These are phyloP conservation scores for Cryphonectria radicalis DNA, from an alignment of 2,329 filamentous ascomycete genomes.

Conservation along the genomic window DNA sequence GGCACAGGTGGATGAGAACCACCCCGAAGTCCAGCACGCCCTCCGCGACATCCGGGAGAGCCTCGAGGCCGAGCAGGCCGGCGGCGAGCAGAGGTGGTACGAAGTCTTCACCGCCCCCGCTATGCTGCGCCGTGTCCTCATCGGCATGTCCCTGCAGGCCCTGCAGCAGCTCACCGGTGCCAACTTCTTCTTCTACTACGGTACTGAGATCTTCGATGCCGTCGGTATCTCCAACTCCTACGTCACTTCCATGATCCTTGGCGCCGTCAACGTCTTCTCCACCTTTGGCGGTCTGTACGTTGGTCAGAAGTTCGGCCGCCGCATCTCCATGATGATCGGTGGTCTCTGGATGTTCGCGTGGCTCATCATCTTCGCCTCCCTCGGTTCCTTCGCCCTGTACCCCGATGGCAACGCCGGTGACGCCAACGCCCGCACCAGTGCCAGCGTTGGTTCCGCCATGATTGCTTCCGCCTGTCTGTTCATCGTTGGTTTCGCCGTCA, in stretches of 20 bases:
- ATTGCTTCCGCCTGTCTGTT: slow-evolving; percentile 76
- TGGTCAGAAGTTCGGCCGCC: slow-evolving; percentile 70
- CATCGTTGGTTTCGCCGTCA: slow-evolving; percentile 69
- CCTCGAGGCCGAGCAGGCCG: slow-evolving; percentile 29
- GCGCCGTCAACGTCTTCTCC: slow-evolving; percentile 68
- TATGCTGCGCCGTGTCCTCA: slow-evolving; percentile 65
- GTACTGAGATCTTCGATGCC: slow-evolving; percentile 68
- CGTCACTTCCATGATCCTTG: slow-evolving; percentile 69
- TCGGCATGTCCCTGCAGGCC: slow-evolving; percentile 67
- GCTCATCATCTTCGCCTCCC: slow-evolving; percentile 66
- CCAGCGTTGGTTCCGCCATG: slow-evolving; percentile 64
- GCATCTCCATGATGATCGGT: slow-evolving; percentile 67
- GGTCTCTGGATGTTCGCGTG: slow-evolving; percentile 70
- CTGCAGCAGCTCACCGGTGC: slow-evolving; percentile 71
- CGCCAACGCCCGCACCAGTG: slow-evolving; percentile 40
- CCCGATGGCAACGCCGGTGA: slow-evolving; percentile 41
- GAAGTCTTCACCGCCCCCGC: slow-evolving; percentile 47
- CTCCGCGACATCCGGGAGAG: slow-evolving; percentile 29
- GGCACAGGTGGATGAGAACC: slow-evolving; percentile 13
- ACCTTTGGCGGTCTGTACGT: slow-evolving; percentile 71
- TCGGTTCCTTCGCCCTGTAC: slow-evolving; percentile 49
- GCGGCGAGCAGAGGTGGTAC: slow-evolving; percentile 29
- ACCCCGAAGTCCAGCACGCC: slow-evolving; percentile 28
- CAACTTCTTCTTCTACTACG: slow-evolving; percentile 60
- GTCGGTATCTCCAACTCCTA: slow-evolving; percentile 70